A percentile compares a stretch with the other conserved stretches of the same genome.
Conservation (phyloP, 768 basidiomycete species). For the Crucibulum laeve region DNA sequence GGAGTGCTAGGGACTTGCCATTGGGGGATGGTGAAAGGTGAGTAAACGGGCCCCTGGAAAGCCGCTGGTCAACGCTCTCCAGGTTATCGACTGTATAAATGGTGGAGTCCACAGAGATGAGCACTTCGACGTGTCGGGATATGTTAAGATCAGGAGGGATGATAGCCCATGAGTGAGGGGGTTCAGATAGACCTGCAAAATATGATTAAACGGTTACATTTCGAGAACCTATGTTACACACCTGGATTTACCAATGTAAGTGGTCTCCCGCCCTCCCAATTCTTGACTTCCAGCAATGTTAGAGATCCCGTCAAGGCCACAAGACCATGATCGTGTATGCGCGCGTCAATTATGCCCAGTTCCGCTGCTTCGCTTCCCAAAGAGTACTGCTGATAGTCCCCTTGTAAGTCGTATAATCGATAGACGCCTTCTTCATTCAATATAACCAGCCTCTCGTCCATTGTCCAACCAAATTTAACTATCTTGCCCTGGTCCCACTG, state of each 20-base stretch:
- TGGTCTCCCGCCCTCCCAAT: slow-evolving; percentile 79
- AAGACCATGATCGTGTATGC: slow-evolving; percentile 81
- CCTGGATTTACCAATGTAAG: slow-evolving; percentile 71
- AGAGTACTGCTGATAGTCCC: slow-evolving; percentile 82
- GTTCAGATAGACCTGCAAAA: slow-evolving; percentile 61
- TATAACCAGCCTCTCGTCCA: slow-evolving; percentile 77
- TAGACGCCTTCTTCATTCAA: slow-evolving; percentile 92
- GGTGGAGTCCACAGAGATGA: slow-evolving; percentile 77
- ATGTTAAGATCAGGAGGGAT: slow-evolving; percentile 88
- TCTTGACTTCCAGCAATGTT: slow-evolving; percentile 80
- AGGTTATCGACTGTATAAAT: slow-evolving; percentile 86
- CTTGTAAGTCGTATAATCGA: slow-evolving; percentile 83
- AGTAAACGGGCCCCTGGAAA: slow-evolving; percentile 85
- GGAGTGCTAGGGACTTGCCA: slow-evolving; percentile 84
- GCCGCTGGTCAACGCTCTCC: slow-evolving; percentile 82
- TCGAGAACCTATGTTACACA: slow-evolving; percentile 26
- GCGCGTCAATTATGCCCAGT: slow-evolving; percentile 78
- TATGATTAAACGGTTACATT: slow-evolving; percentile 1
- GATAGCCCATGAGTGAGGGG: slow-evolving; percentile 81
- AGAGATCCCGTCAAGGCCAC: slow-evolving; percentile 80
- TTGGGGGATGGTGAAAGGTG: slow-evolving; percentile 90
- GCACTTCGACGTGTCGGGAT: slow-evolving; percentile 85
- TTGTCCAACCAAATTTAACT: slow-evolving; percentile 78
- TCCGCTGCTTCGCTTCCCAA: slow-evolving; percentile 81
- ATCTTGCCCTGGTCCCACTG: slow-evolving; percentile 92